A percentile compares a stretch with the other conserved stretches of the same genome.
phyloP scores from a whole-genome alignment of 1,284 basidiomycete genomes.

The Apiotrichum sp. region DNA sequence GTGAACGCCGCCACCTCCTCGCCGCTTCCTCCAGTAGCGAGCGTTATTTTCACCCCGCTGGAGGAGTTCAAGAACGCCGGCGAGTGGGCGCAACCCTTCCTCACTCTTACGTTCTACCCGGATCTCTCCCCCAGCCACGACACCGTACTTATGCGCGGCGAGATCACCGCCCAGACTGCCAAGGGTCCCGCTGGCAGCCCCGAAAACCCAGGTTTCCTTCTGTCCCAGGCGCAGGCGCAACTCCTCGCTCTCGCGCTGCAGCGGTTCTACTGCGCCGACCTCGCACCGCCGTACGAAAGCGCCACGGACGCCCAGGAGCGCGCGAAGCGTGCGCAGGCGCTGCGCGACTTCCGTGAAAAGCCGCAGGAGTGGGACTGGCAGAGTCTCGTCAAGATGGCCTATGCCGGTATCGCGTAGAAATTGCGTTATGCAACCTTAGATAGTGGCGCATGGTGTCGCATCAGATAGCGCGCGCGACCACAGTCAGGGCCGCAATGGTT shows the following conservation, averaged over 20 bases:
- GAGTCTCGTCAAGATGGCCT: slow-evolving; percentile 40
- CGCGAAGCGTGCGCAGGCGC: slow-evolving; percentile 27
- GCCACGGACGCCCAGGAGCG: slow-evolving; percentile 30
- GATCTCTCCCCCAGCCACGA: slow-evolving; percentile 76
- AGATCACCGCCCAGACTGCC: slow-evolving; percentile 62
- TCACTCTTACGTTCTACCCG: slow-evolving; percentile 87
- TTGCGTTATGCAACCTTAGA: too few relatives aligned
- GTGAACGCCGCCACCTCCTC: slow-evolving; percentile 11
- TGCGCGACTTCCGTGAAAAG: slow-evolving; percentile 40
- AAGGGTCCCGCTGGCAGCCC: slow-evolving; percentile 23
- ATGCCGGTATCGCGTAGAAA: slow-evolving; percentile 29
- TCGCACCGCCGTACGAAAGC: slow-evolving; percentile 23
- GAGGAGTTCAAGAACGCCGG: slow-evolving; percentile 87
- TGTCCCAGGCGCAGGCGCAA: slow-evolving; percentile 75
- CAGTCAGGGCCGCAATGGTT: too few relatives aligned
- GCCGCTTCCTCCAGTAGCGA: slow-evolving; percentile 46
- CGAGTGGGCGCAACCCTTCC: slow-evolving; percentile 82
- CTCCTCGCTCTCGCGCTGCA: slow-evolving; percentile 69
- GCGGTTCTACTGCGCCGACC: slow-evolving; percentile 60
- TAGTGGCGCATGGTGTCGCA: too few relatives aligned
- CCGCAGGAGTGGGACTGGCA: slow-evolving; percentile 47
- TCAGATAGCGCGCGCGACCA: too few relatives aligned
- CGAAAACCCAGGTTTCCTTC: slow-evolving; percentile 52
- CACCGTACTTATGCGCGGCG: slow-evolving; percentile 81
- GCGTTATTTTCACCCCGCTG: slow-evolving; percentile 85